A percentile compares a stretch with the other conserved stretches of the same genome.
phyloP scores from a whole-genome alignment of 2,329 filamentous ascomycete genomes.

The Alternaria novae-zelandiae region DNA sequence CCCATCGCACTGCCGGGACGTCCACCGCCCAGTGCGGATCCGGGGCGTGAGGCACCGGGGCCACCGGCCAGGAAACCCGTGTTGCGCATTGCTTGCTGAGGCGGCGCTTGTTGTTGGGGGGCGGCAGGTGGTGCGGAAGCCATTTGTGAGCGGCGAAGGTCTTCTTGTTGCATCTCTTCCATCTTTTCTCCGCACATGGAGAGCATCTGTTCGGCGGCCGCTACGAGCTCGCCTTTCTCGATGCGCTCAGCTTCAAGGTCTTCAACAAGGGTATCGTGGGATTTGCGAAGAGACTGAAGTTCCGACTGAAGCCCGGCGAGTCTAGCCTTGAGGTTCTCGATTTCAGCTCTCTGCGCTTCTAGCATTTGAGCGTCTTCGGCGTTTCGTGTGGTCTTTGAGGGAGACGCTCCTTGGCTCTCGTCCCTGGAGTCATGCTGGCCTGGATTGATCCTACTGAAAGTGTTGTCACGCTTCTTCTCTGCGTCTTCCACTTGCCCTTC shows the following conservation, averaged over 20 bases:
- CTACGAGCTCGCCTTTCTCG: slow-evolving; percentile 83
- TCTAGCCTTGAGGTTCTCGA: slow-evolving; percentile 73
- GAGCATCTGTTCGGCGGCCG: slow-evolving; percentile 84
- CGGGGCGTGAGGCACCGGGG: slow-evolving; percentile 30
- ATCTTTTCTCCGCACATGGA: slow-evolving; percentile 62
- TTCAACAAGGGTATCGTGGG: slow-evolving; percentile 69
- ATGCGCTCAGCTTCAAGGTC: slow-evolving; percentile 77
- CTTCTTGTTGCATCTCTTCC: slow-evolving; percentile 47
- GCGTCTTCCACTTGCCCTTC: slow-evolving; percentile 77
- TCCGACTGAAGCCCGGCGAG: slow-evolving; percentile 78
- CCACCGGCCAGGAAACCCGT: slow-evolving; percentile 42
- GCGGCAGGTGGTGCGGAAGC: slow-evolving; percentile 22
- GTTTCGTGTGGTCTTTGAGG: slow-evolving; percentile 16
- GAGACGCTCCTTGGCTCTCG: slow-evolving; percentile 8
- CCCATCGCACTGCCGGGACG: slow-evolving; percentile 35
- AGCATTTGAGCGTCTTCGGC: slow-evolving; percentile 56
- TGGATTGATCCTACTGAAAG: slow-evolving; percentile 63
- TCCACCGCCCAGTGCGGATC: slow-evolving; percentile 32
- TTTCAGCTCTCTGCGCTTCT: slow-evolving; percentile 71
- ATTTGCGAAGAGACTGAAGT: slow-evolving; percentile 70
- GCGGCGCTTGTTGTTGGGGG: slow-evolving; percentile 19
- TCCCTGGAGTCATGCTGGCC: slow-evolving; percentile 17
- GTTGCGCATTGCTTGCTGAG: slow-evolving; percentile 35
- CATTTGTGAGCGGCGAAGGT: slow-evolving; percentile 61
- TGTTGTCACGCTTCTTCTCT: slow-evolving; percentile 68